Percentiles rank a stretch among this genome's conserved stretches.
phyloP scores from a whole-genome alignment of 108 stramenopile genomes.

The Conticribra weissflogii region DNA sequence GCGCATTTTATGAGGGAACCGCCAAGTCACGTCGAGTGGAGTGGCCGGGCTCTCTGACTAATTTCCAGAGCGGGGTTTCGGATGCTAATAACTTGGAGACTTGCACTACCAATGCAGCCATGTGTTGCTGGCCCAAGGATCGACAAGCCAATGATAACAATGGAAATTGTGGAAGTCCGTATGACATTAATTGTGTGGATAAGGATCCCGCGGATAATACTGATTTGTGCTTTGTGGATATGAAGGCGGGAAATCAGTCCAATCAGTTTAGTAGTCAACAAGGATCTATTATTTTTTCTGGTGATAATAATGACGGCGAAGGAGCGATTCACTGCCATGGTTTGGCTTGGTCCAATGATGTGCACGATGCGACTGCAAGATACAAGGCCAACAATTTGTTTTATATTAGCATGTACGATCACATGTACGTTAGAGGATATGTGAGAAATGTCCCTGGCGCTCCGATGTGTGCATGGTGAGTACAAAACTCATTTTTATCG shows the following conservation, averaged over 20 bases:
- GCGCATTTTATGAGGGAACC: slow-evolving; percentile 31
- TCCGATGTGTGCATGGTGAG: not conserved
- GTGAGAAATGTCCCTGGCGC: too few species aligned
- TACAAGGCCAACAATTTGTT: too few species aligned
- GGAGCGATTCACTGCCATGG: slow-evolving; percentile 17
- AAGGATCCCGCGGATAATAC: slow-evolving; percentile 61
- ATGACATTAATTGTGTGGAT: slow-evolving; percentile 50
- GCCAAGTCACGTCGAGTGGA: slow-evolving; percentile 12
- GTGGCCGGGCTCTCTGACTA: slow-evolving; percentile 32
- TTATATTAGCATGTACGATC: too few species aligned
- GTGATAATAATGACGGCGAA: too few species aligned
- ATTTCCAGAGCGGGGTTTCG: slow-evolving; percentile 17
- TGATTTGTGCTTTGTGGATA: slow-evolving; percentile 57
- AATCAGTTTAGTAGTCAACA: too few species aligned
- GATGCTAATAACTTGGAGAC: slow-evolving; percentile 3
- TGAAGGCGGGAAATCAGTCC: slow-evolving; percentile 2
- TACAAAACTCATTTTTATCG: not conserved
- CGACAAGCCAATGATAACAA: slow-evolving; percentile 64
- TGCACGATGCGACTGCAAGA: too few species aligned
- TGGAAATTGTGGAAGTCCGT: slow-evolving; percentile 49
- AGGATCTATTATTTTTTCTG: too few species aligned
- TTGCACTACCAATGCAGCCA: slow-evolving; percentile 32
- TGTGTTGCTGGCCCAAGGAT: slow-evolving; percentile 62
- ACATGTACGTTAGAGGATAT: too few species aligned
- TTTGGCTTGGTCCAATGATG: too few species aligned